These are phyloP conservation scores for Lactifluus echinatus DNA, from an alignment of 768 basidiomycete species.

Conservation along the genomic window DNA sequence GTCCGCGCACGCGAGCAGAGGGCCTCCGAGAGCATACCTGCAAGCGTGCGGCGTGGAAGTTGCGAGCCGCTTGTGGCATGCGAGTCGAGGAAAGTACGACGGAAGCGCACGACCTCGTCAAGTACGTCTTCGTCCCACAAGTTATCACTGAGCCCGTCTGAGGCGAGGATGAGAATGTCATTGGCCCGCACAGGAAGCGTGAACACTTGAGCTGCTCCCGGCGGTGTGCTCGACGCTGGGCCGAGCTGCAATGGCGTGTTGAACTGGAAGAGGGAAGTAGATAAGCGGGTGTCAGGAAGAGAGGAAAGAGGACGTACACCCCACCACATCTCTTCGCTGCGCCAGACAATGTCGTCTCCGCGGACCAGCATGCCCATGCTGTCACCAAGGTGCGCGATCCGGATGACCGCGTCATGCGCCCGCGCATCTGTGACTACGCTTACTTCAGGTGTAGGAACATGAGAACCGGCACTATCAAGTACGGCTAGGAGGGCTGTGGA, in stretches of 20 bases:
- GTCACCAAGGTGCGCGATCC: constrained; percentile 81
- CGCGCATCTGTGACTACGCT: constrained; percentile 31
- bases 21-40: constrained; percentile 69
- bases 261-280: constrained; percentile 30
- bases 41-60: constrained; percentile 46
- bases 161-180: constrained; percentile 74
- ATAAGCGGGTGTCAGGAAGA: constrained; percentile 1
- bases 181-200: constrained; percentile 60
- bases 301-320: constrained; percentile 35
- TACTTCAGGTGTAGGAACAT: constrained; percentile 30
- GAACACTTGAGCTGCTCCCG: constrained; percentile 60
- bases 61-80: constrained; percentile 3
- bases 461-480: constrained; percentile 31
- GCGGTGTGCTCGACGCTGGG: constrained; percentile 50
- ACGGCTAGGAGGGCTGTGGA: constrained; percentile 63
- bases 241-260: constrained; percentile 62
- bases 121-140: constrained; percentile 83
- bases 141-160: constrained; percentile 79
- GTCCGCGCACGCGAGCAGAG: constrained; percentile 68
- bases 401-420: constrained; percentile 48
- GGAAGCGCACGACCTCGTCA: constrained; percentile 66
- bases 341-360: constrained; percentile 69
- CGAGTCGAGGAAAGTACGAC: constrained; percentile 28
- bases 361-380: constrained; percentile 85
- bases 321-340: constrained; percentile 93